A percentile compares a stretch with the other conserved stretches of the same genome.
Evolutionary conservation across 352 stramenopile genomes (phyloP).

Genomic region (Thraustochytrium striatum): DNA sequence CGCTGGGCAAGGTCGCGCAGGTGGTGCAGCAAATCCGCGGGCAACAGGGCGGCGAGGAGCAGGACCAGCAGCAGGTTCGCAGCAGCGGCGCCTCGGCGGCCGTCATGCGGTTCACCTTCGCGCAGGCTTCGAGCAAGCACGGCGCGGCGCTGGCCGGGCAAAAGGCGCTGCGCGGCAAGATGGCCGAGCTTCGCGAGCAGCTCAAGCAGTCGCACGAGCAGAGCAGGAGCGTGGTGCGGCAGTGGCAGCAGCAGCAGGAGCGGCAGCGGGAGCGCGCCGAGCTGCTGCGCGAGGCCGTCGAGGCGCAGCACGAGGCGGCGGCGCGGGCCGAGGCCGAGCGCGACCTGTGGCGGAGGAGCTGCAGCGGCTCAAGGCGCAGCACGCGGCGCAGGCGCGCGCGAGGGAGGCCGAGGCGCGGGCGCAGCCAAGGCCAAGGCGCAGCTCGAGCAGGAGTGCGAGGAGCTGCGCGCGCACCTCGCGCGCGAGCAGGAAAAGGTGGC

Average conservation of each 20-base stretch:
- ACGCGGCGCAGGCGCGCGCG: neutral
- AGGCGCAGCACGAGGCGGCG: neutral
- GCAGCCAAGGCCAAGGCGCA: too few relatives aligned
- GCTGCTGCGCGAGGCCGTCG: constrained; percentile 1
- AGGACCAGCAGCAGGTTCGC: neutral
- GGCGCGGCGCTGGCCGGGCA: neutral
- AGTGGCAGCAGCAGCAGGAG: constrained; percentile 37
- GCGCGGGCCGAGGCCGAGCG: constrained; percentile 6
- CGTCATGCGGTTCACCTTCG: constrained; percentile 17
- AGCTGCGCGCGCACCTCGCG: neutral
- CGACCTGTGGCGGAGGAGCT: neutral
- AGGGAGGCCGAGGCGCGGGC: neutral
- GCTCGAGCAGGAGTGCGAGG: neutral
- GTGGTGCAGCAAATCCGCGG: neutral
- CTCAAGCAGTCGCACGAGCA: constrained; percentile 25
- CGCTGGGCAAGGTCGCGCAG: constrained; percentile 2
- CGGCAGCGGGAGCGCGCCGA: neutral
- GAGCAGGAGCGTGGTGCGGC: neutral
- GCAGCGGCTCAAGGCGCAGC: constrained; percentile 1
- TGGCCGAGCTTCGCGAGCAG: constrained; percentile 3
- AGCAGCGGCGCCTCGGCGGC: constrained; percentile 16
- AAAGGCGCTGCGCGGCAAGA: neutral
- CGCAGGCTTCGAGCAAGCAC: neutral
- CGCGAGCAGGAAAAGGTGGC: constrained; percentile 1
- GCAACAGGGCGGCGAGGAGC: neutral